Evolutionary conservation across 108 stramenopile species (phyloP).

Genomic region (Skeletonema potamos): DNA sequence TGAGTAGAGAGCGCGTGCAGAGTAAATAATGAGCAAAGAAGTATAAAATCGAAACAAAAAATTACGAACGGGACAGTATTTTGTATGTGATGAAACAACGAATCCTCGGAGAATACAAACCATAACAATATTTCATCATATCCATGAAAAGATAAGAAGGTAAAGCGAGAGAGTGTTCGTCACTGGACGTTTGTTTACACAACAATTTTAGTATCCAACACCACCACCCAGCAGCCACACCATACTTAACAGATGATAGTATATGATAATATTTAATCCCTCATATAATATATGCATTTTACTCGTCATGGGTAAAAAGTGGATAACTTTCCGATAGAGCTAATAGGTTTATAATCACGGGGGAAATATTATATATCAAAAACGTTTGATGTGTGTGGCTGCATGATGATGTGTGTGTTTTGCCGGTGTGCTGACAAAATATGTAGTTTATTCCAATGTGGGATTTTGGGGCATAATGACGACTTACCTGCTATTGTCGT

Average conservation of each 20-base stretch:
- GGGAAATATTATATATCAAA: conserved; percentile 10
- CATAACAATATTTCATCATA: conserved; percentile 13
- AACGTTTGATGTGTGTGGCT: no score
- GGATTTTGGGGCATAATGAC: no score
- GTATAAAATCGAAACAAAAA: neutral
- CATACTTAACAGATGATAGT: neutral
- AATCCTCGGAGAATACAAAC: conserved; percentile 46
- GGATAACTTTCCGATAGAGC: conserved; percentile 47
- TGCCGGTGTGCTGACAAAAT: neutral
- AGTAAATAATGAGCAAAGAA: neutral
- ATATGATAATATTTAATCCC: neutral
- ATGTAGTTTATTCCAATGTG: no score
- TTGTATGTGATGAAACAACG: neutral
- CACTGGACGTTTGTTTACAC: neutral
- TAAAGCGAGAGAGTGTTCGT: no score
- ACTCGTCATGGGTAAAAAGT: conserved; percentile 24
- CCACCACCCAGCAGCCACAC: neutral
- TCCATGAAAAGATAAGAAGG: neutral
- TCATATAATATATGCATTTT: conserved; percentile 48
- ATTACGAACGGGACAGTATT: neutral
- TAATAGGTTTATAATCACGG: conserved; percentile 38
- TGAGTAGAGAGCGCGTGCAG: neutral
- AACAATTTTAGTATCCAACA: neutral
- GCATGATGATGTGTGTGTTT: neutral
- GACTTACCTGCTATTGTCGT: no score